These are phyloP conservation scores for Cyclotella baltica DNA, from an alignment of 108 stramenopile genomes.

Conservation along the genomic window DNA sequence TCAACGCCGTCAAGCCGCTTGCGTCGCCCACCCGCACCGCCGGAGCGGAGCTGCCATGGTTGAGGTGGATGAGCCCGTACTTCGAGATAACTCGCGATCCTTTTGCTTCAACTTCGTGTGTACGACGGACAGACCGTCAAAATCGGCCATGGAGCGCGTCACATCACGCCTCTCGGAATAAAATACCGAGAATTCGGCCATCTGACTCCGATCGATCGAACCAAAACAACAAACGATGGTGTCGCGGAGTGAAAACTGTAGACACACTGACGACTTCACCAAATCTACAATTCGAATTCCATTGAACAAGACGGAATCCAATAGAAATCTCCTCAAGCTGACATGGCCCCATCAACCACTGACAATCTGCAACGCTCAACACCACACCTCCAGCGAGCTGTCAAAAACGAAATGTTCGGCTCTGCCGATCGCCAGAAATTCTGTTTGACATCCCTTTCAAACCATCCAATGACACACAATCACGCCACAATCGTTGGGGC, in stretches of 20 bases:
- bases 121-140: constrained; percentile 7
- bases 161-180: background rate
- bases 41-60: too few relatives aligned
- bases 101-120: constrained; percentile 11
- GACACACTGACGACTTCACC: background rate
- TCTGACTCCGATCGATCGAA: background rate
- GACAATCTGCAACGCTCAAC: background rate
- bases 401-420: background rate
- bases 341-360: too few relatives aligned
- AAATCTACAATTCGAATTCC: background rate
- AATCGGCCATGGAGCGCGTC: background rate
- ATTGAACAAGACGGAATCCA: background rate
- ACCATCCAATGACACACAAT: background rate
- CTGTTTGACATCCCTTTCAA: background rate
- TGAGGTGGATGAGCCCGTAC: too few relatives aligned
- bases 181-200: background rate
- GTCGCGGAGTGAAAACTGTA: too few relatives aligned
- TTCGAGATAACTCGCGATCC: background rate
- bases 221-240: background rate
- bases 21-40: too few relatives aligned
- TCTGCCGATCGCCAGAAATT: background rate
- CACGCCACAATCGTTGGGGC: background rate
- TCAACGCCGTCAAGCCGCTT: too few relatives aligned
- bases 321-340: too few relatives aligned
- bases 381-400: background rate